Conservation (phyloP, 208 protist species). For the Kentomonas sorsogonicus region DNA sequence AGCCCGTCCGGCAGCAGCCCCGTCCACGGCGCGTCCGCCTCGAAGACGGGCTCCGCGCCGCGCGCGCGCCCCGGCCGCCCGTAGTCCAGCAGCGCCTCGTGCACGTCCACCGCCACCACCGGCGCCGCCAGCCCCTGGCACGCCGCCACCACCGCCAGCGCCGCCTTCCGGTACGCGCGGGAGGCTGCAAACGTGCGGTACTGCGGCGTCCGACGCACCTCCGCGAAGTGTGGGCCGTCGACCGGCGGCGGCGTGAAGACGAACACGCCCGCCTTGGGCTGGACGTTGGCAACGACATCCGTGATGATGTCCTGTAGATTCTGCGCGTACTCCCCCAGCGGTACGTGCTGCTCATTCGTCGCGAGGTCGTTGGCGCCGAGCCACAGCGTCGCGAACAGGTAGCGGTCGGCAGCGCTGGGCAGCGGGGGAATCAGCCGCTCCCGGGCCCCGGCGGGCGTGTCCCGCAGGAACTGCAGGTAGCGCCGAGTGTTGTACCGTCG, state of each 20-base stretch:
- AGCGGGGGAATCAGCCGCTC: conserved; percentile 21
- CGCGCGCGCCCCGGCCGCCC: background rate
- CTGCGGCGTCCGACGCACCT: conserved; percentile 11
- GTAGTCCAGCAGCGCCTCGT: background rate
- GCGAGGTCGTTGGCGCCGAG: conserved; percentile 40
- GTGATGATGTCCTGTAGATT: too few relatives aligned
- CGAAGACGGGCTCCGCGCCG: background rate
- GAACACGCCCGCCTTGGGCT: too few relatives aligned
- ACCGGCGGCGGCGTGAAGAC: conserved; percentile 1
- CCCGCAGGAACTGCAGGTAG: conserved; percentile 27
- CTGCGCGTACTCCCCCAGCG: too few relatives aligned
- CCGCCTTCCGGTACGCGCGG: background rate
- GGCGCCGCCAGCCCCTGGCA: background rate
- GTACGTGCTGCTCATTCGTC: too few relatives aligned
- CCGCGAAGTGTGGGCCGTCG: conserved; percentile 10
- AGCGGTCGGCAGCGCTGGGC: conserved; percentile 13
- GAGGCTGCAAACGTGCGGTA: background rate
- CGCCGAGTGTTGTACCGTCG: conserved; percentile 60
- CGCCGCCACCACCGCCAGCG: background rate
- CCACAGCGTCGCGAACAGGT: conserved; percentile 51
- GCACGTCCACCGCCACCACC: background rate
- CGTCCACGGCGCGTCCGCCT: conserved; percentile 9
- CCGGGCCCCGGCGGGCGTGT: conserved; percentile 18
- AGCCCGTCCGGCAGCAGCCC: conserved; percentile 20
- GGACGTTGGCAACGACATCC: too few relatives aligned